Evolutionary conservation across 495 filamentous ascomycete genomes (phyloP), one percentile per base, ranked within the genome.

Genomic region (Penicillium flavigenum): DNA sequence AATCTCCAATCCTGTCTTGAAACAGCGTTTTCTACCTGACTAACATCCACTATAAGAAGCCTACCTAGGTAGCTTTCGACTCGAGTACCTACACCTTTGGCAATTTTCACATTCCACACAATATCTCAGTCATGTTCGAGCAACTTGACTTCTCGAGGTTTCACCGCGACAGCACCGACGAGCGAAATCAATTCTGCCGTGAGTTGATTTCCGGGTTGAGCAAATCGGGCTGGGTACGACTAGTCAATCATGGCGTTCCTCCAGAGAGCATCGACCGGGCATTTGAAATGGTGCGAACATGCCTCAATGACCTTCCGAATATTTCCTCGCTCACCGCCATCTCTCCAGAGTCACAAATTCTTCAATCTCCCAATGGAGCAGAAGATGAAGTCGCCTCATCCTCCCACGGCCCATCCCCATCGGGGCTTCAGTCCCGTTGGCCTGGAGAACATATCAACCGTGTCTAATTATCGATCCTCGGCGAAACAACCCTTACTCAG

Each of bases 381-480:
- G 26, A 48, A 48, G 27, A n/a, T 48, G 46, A 52, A 52, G 22
- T 26, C 38, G 7, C 19, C 50, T 36, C 36, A 52, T 52, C 47
- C 47, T 10, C 47, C 32, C 26, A 39, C 24, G 17, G 34, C 50
- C 8, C 36, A 27, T 26, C 50, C 36, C 22, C 34, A 42, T 39
- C 32, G 50, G 6, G 50, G 50, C 34, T 52, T 19, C 19, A 52
- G 27, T 19, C 47, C 27, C 10, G 50, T 34, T 26, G 38, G 50
- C 22, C 17, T 27, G 36, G 32, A 42, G n/a, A 43, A 29, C 16
- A 29, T 43, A 43, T 43, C 41, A 20, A 22, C 17, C 9, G 41
- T 43, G 17, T 43, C 41, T 4, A 43, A 43, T 43, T 43, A 43
- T 43, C 17, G 41, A 0, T 43, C 41, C n/a, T 9, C 41, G 3